These are phyloP conservation scores for Teunomyces funiuensis DNA, from an alignment of 805 yeast species.

Conservation along the genomic window DNA sequence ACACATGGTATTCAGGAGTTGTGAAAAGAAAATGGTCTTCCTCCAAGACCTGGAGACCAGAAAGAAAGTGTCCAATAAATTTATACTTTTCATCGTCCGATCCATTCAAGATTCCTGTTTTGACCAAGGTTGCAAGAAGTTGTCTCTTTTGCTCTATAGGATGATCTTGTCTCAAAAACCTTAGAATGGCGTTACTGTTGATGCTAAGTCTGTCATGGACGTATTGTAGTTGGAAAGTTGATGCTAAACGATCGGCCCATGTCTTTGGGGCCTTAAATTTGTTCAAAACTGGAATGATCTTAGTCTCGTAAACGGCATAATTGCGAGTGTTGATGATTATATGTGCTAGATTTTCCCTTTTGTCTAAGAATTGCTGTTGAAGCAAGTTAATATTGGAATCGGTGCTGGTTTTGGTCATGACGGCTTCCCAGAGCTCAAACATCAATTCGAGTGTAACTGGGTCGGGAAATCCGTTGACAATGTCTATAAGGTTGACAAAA, in stretches of 20 bases:
- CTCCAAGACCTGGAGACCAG: conserved; percentile 13
- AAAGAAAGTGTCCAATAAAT: conserved; percentile 17
- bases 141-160: conserved; percentile 19
- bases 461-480: conserved; percentile 19
- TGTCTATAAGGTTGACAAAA: conserved; percentile 22
- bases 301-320: conserved; percentile 19
- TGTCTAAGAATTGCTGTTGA: conserved; percentile 17
- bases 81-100: conserved; percentile 12
- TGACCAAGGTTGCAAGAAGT: conserved; percentile 15
- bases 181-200: conserved; percentile 13
- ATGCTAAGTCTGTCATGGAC: conserved; percentile 9
- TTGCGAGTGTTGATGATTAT: conserved; percentile 27
- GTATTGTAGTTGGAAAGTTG: conserved; percentile 22
- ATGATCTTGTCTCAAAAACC: conserved; percentile 15
- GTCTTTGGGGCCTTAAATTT: conserved; percentile 6
- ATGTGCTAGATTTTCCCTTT: conserved; percentile 24
- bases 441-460: conserved; percentile 17
- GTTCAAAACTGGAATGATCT: conserved; percentile 18
- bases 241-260: conserved; percentile 26
- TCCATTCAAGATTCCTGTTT: conserved; percentile 20
- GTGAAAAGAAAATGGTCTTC: conserved; percentile 23
- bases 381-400: conserved; percentile 9
- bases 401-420: conserved; percentile 13
- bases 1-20: conserved; percentile 16
- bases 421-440: conserved; percentile 25